Conservation (phyloP, 495 filamentous ascomycete species). For the Penicillium longicatenatum region DNA sequence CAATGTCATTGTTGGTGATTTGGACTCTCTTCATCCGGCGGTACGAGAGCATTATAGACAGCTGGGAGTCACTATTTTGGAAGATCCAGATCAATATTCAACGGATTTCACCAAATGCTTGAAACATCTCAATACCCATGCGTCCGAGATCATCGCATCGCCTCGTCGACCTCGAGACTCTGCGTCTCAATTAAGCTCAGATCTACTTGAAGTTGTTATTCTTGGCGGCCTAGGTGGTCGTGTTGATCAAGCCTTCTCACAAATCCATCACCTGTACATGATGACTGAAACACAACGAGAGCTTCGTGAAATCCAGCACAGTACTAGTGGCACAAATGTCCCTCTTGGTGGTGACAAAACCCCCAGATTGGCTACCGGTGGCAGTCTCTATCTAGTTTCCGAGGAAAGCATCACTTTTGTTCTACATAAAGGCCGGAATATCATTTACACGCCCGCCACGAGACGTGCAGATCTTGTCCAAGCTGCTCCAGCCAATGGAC, state of each 20-base stretch:
- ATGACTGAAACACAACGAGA: slow-evolving; percentile 32
- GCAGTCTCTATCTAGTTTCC: slow-evolving; percentile 70
- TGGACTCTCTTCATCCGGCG: slow-evolving; percentile 73
- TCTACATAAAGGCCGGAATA: slow-evolving; percentile 66
- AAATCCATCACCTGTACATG: slow-evolving; percentile 74
- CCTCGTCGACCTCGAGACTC: slow-evolving; percentile 11
- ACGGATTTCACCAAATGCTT: slow-evolving; percentile 83
- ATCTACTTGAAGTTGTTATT: slow-evolving; percentile 58
- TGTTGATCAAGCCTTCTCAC: slow-evolving; percentile 88
- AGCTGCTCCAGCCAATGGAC: not conserved
- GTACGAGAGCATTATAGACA: slow-evolving; percentile 61
- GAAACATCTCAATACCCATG: slow-evolving; percentile 55
- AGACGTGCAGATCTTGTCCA: slow-evolving; percentile 19
- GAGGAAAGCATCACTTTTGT: slow-evolving; percentile 80
- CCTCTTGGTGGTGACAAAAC: not conserved
- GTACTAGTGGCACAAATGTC: not conserved
- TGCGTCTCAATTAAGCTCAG: not conserved
- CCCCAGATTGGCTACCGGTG: slow-evolving; percentile 13
- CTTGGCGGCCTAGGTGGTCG: slow-evolving; percentile 86
- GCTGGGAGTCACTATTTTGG: slow-evolving; percentile 55
- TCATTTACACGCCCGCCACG: slow-evolving; percentile 61
- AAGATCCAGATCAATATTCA: slow-evolving; percentile 75
- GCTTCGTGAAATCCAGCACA: slow-evolving; percentile 15
- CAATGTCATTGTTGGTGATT: slow-evolving; percentile 76
- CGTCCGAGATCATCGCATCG: slow-evolving; percentile 29